Evolutionary conservation across 768 basidiomycete genomes (phyloP).

Genomic region (Boletus rubropictus): DNA sequence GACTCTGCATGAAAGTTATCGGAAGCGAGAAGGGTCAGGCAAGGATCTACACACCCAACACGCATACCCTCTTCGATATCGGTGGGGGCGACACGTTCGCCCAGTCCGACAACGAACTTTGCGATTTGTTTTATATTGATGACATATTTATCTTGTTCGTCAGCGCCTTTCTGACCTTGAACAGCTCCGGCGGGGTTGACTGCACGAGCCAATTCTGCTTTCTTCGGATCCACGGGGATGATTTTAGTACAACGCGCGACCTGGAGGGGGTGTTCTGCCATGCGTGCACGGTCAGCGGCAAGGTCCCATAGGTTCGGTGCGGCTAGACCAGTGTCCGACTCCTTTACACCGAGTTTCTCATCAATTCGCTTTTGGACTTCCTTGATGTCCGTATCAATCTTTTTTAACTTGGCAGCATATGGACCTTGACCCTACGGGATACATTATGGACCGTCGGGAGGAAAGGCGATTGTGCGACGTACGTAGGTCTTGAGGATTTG

Average conservation of each 20-base stretch:
- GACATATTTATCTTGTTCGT: conserved; percentile 98
- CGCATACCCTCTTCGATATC: conserved; percentile 99
- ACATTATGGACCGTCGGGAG: not conserved
- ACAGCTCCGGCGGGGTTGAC: conserved; percentile 72
- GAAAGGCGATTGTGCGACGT: conserved; percentile 23
- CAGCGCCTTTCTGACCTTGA: conserved; percentile 92
- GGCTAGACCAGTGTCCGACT: conserved; percentile 95
- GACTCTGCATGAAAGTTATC: conserved; percentile 48
- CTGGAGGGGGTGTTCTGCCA: conserved; percentile 90
- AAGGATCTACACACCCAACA: conserved; percentile 70
- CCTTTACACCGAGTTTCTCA: conserved; percentile 97
- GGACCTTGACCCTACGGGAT: conserved; percentile 88
- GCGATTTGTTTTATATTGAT: conserved; percentile 99
- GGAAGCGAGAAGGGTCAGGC: not conserved
- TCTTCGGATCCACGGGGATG: conserved; percentile 72
- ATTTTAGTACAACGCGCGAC: conserved; percentile 99
- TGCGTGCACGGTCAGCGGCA: conserved; percentile 84
- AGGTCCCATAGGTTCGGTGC: conserved; percentile 98
- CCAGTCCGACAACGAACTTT: conserved; percentile 96
- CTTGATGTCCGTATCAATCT: conserved; percentile 87
- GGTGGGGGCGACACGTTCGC: conserved; percentile 93
- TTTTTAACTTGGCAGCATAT: conserved; percentile 83
- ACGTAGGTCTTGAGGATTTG: conserved; percentile 99
- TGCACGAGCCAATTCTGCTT: conserved; percentile 71
- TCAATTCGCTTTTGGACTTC: conserved; percentile 96